Evolutionary conservation across 768 basidiomycete species (phyloP), one percentile per base, ranked within the genome.

Genomic region (Panus rudis): DNA sequence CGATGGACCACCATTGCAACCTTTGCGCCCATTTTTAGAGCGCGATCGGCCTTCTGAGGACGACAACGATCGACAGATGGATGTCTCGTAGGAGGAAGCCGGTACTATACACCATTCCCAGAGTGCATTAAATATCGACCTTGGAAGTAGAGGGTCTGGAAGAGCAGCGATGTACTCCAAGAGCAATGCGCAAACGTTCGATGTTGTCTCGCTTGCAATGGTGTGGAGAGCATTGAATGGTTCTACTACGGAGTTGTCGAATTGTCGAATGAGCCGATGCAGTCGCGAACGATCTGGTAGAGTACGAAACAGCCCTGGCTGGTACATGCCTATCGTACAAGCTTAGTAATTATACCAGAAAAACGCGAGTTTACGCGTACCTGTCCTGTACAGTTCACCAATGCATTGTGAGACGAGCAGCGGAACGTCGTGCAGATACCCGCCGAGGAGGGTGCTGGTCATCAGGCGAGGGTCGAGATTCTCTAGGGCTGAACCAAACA

Each of bases 361-460:
- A 11, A 10, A 14, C 22, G 21, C n/a, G 23, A 23, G 21, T 21
- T 25, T 10, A 37, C 1, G 40, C 55, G 30, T 14, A 61, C 71
- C 71, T 12, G 69, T 70, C 17, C 69, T 65, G 42, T 71, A 71
- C 25, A 75, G 52, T 50, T 75, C 70, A 33, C 75, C 73, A 20
- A 74, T 46, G 42, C 67, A 71, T 0, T 66, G 59, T 3, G 66
- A 60, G 27, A 66, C 66, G 2, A 69, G 64, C 19, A 61, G 45
- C 5, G 70, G 70, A 1, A 71, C 48, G 43, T 65, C 43, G 33
- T 72, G 64, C 31, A 60, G 59, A 26, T 60, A 63, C 14, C 68
- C 68, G 3, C 61, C 63, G 3, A 71, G 50, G 22, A 60, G 46
- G 14, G 67, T 60, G 12, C 56, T 43, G 3, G 59, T 52, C 14